Evolutionary conservation across 139 green algal genomes (phyloP), one percentile per base, ranked within the genome.

Genomic region (Edaphochlamys debaryana): DNA sequence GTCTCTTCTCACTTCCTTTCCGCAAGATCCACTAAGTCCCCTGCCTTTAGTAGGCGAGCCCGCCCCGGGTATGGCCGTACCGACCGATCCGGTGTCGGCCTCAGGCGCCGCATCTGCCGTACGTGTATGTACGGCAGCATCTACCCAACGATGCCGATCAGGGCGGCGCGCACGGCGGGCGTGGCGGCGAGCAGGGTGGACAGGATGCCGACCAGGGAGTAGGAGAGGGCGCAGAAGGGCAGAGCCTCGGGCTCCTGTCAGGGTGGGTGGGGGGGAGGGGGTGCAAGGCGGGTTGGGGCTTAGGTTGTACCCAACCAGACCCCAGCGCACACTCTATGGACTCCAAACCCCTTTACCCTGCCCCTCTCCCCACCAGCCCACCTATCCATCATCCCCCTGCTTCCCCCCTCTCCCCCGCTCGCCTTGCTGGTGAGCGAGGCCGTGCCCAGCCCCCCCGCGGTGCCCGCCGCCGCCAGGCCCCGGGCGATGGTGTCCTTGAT

Each of bases 211-310:
- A 94, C 95, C 75, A 98, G 85, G 15, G 91, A 93, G 75, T 98
- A 98, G 22, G 90, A 90, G 45, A 98, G 81, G 4, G 95, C 95
- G 67, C 92, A 96, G 86, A 96, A 98, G 13, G 95, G 95, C 42
- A 98, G 84, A 13, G 95, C 93, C 73, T 98, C 94, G 25, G 94
- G 94, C 85, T 97, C 94, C 83, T 82, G 42, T 0, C 38, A 19
- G 17, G 1, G 36, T n/a, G 4, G 22, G 15, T 4, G 62, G 19
- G 58, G 41, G 13, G 38, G n/a, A n/a, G n/a, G n/a, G n/a, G 25
- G 67, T 2, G 41, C 19, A 37, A 27, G 2, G 41, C 1, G 41
- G 41, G 60, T 29, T 38, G 29, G 38, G 32, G 38, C 17, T 13
- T 27, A 13, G 42, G n/a, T n/a, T n/a, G n/a, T n/a, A n/a, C n/a